phyloP scores from a whole-genome alignment of 305 asterid genomes.

The Lippia alba region DNA sequence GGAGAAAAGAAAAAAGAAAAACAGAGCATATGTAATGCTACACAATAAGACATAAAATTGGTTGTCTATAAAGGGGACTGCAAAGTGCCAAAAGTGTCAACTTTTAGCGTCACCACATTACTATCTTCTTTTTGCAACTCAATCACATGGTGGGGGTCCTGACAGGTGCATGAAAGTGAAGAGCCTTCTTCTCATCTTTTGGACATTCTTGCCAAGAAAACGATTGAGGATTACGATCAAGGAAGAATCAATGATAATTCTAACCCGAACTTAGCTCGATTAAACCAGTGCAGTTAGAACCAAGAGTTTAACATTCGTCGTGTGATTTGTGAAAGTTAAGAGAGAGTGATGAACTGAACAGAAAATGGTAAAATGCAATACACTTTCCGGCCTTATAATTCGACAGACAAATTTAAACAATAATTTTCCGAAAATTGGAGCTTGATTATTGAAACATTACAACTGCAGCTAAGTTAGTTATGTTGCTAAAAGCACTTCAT shows the following conservation, averaged over 20 bases:
- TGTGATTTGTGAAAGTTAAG: too few species aligned
- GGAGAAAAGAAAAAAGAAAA: not conserved
- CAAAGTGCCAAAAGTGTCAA: conserved; percentile 2
- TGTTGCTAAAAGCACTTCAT: conserved; percentile 3
- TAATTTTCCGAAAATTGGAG: not conserved
- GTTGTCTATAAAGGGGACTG: not conserved
- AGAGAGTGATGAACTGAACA: too few species aligned
- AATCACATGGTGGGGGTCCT: conserved; percentile 14
- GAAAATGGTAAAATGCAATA: too few species aligned
- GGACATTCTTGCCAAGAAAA: not conserved
- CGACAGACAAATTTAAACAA: too few species aligned
- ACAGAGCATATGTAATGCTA: conserved; percentile 1
- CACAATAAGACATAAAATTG: conserved; percentile 15
- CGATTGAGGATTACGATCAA: not conserved
- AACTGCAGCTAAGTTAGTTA: not conserved
- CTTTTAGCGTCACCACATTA: not conserved
- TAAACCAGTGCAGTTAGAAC: too few species aligned
- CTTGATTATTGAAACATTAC: not conserved
- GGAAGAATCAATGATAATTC: too few species aligned
- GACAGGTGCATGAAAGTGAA: not conserved
- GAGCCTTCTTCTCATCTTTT: not conserved
- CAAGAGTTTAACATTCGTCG: too few species aligned
- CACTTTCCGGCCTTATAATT: too few species aligned
- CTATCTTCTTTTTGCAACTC: not conserved
- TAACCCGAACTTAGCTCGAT: too few species aligned